Base-by-base conservation (phyloP, 176 grass and related monocot species). In the Thinopyrum elongatum region DNA sequence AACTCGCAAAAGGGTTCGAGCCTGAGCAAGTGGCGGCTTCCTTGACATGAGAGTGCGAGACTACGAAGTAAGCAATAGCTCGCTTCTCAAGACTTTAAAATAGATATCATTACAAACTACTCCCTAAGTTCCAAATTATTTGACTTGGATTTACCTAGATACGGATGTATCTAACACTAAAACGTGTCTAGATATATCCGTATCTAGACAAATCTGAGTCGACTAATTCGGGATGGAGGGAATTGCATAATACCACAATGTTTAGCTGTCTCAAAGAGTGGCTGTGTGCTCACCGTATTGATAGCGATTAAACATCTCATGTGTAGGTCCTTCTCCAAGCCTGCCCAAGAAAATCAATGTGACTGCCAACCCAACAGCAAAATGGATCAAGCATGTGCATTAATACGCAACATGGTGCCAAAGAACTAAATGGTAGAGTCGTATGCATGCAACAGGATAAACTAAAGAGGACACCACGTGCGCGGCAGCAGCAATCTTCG, bases 191-290 rank as follows among this genome's bases (percentile, higher is more conserved):
- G 12, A 47, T 47, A 47, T 15, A 49, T 49, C 46, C 46, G 15
- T 17, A 14, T 47, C 13, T 15, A 51, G 47, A 16, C 15, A 6
- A 17, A 51, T 51, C 15, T 51, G 47, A 51, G 15, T 51, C 47
- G 17, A 51, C 47, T 51, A 51, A 51, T 19, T 53, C 1, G 16
- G 49, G 49, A 53, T 5, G 2, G 16, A 53, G 15, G 49, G 16
- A 53, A 16, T 68, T 68, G 65, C 65, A 68, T 35, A 13, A 67
- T 81, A 66, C 4, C 78, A 64, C 27, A 80, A 80, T 26, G 61
- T 65, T 21, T 21, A 65, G 5, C 4, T 22, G 28, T 81, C 39
- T 53, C 36, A 27, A 44, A n/a, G 79, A 67, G 79, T 68, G 17
- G 25, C 27, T 64, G 23, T 53, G 29, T 67, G 28, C 79, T 68